Evolutionary conservation across 225 moss, liverwort and hornwort species (phyloP).

Genomic region (Anthoceros angustus): DNA sequence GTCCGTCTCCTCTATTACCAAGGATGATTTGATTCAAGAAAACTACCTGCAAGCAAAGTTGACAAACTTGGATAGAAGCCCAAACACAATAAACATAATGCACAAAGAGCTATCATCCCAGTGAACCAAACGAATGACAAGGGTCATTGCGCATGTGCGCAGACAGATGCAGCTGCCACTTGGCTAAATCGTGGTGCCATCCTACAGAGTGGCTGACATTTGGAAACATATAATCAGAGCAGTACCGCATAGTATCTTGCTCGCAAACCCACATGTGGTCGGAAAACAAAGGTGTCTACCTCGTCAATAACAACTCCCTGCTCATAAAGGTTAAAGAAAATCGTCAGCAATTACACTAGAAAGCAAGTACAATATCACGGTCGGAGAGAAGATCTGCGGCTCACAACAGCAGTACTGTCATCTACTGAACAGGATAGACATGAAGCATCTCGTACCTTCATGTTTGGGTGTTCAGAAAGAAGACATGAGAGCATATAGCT

Average conservation of each 20-base stretch:
- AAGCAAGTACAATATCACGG: constrained; percentile 6
- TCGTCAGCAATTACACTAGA: not conserved
- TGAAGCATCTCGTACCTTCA: constrained; percentile 51
- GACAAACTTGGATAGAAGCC: not conserved
- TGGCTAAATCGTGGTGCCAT: too few relatives aligned
- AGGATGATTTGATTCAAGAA: constrained; percentile 89
- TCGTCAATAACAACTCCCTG: constrained; percentile 82
- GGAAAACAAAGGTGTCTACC: constrained; percentile 80
- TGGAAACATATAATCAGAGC: not conserved
- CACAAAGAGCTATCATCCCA: too few relatives aligned
- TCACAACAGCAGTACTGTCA: not conserved
- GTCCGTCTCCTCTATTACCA: constrained; percentile 63
- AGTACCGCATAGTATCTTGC: constrained; percentile 88
- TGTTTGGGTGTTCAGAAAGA: constrained; percentile 76
- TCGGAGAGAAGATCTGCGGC: not conserved
- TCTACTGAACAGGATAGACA: not conserved
- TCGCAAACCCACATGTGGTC: constrained; percentile 79
- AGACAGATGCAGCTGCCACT: constrained; percentile 2
- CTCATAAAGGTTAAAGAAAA: not conserved
- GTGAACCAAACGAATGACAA: not conserved
- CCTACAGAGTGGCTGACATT: too few relatives aligned
- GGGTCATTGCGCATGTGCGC: too few relatives aligned
- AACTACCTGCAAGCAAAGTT: constrained; percentile 45
- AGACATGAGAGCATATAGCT: constrained; percentile 88
- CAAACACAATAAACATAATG: not conserved